These are phyloP conservation scores for Fusarium fujikuroi DNA, from an alignment of 2,329 filamentous ascomycete genomes.

Conservation along the genomic window DNA sequence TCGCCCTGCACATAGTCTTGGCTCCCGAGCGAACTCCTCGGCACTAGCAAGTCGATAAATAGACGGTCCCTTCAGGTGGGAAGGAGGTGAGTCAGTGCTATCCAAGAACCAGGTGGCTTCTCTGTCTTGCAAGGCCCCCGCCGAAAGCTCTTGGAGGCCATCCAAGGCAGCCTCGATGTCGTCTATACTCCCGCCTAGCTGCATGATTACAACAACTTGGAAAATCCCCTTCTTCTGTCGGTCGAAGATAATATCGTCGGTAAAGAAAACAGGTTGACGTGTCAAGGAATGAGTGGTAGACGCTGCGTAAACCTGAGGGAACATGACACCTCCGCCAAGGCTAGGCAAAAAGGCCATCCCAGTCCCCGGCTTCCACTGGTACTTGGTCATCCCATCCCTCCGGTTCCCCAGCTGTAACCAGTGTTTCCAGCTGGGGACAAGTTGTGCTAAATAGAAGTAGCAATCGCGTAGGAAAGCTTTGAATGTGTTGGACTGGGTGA, in stretches of 20 bases:
- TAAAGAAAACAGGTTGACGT: background rate
- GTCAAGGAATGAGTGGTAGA: too few relatives aligned
- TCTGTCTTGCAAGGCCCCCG: background rate
- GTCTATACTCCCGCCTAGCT: too few relatives aligned
- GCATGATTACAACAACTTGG: background rate
- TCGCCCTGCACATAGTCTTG: background rate
- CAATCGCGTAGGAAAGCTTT: background rate
- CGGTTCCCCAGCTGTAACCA: background rate
- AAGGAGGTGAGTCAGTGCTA: background rate
- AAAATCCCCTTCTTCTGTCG: background rate
- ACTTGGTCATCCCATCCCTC: background rate
- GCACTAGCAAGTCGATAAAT: background rate
- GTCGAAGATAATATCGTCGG: background rate
- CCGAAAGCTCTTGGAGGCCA: background rate
- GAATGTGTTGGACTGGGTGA: background rate
- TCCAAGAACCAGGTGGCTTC: background rate
- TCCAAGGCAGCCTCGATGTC: background rate
- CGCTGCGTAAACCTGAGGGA: background rate
- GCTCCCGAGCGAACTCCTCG: background rate
- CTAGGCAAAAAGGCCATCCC: background rate
- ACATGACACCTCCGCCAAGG: background rate
- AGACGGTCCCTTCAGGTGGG: background rate
- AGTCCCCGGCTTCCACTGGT: background rate
- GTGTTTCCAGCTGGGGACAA: background rate
- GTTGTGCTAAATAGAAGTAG: background rate